Percentiles rank a stretch among this genome's conserved stretches.
These are phyloP conservation scores for Moesziomyces sp. DNA, from an alignment of 1,284 basidiomycete genomes.

Conservation along the genomic window DNA sequence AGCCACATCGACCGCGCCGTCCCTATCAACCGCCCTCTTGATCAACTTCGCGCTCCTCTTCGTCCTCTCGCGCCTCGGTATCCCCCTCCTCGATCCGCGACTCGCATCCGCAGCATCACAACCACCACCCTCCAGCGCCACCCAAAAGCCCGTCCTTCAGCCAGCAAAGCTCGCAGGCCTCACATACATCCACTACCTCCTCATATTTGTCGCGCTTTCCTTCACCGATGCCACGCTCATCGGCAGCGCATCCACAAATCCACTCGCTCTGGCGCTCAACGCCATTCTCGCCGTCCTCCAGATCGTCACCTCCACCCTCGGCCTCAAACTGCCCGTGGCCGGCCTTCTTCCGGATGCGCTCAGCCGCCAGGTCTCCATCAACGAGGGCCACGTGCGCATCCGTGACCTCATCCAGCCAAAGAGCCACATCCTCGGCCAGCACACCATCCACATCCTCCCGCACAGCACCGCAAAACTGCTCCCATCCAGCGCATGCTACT, in stretches of 20 bases:
- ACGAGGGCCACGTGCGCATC: conserved; percentile 68
- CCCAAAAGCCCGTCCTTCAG: conserved; percentile 80
- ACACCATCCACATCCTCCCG: conserved; percentile 88
- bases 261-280: conserved; percentile 25
- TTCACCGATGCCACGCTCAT: conserved; percentile 40
- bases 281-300: conserved; percentile 18
- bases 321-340: conserved; percentile 44
- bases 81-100: conserved; percentile 80
- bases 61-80: conserved; percentile 76
- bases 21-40: conserved; percentile 72
- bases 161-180: conserved; percentile 60
- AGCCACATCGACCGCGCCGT: conserved; percentile 72
- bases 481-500: conserved; percentile 73
- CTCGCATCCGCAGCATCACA: conserved; percentile 72
- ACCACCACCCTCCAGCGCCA: conserved; percentile 73
- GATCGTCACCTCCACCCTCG: conserved; percentile 25
- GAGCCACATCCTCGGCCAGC: conserved; percentile 82
- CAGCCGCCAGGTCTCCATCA: conserved; percentile 68
- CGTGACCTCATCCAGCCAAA: conserved; percentile 67
- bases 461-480: conserved; percentile 81
- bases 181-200: conserved; percentile 35
- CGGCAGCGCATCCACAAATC: conserved; percentile 33
- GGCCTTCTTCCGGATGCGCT: conserved; percentile 70
- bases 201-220: conserved; percentile 40
- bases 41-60: conserved; percentile 71